phyloP scores from a whole-genome alignment of 768 basidiomycete species.

The Leccinum rimulosum region DNA sequence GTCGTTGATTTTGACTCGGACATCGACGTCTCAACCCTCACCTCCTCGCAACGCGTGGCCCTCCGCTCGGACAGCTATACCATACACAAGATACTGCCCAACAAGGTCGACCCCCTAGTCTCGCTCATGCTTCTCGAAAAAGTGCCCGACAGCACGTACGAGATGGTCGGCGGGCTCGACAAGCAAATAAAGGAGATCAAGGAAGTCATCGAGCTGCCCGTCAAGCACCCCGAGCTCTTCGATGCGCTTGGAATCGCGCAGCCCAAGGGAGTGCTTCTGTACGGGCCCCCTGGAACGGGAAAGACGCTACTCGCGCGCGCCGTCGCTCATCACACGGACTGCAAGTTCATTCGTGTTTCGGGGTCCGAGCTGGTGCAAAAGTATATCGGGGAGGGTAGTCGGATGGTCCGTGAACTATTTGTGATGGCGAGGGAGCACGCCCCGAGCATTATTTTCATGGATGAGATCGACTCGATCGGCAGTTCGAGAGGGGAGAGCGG shows the following conservation, averaged over 20 bases:
- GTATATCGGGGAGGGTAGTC: constrained; percentile 34
- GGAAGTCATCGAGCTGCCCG: constrained; percentile 96
- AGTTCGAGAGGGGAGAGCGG: constrained; percentile 83
- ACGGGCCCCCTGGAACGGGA: not conserved
- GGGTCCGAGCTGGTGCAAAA: not conserved
- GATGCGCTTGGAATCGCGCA: constrained; percentile 68
- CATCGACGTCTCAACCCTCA: constrained; percentile 76
- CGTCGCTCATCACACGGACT: constrained; percentile 96
- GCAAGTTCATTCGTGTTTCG: constrained; percentile 58
- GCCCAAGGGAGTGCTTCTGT: not conserved
- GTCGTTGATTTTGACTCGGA: constrained; percentile 93
- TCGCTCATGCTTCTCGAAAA: constrained; percentile 99
- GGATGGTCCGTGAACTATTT: constrained; percentile 97
- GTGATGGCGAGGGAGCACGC: constrained; percentile 98
- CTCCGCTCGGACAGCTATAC: constrained; percentile 96
- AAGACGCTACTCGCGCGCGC: constrained; percentile 44
- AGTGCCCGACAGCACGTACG: constrained; percentile 98
- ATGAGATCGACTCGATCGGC: constrained; percentile 98
- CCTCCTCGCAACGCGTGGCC: constrained; percentile 87
- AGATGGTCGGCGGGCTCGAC: constrained; percentile 99
- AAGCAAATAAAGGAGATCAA: constrained; percentile 99
- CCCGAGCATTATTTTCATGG: constrained; percentile 99
- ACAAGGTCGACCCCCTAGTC: constrained; percentile 97
- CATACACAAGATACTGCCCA: constrained; percentile 94
- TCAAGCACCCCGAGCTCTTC: constrained; percentile 96